Evolutionary conservation across 2,329 filamentous ascomycete genomes (phyloP), one percentile per base, ranked within the genome.

Genomic region (Penicillium rolfsii): DNA sequence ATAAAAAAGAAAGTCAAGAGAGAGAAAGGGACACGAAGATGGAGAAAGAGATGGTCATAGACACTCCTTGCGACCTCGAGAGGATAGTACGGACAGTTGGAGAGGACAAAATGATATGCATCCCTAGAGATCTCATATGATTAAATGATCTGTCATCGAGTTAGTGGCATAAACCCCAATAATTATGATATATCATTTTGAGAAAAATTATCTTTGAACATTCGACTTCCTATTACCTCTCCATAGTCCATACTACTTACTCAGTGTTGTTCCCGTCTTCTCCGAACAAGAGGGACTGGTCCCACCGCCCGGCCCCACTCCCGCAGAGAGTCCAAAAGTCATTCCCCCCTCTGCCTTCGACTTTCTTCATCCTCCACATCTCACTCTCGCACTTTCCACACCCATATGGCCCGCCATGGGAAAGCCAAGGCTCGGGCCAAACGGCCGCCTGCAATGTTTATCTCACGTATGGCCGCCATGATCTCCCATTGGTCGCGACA

Each of bases 321-420:
- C 19, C 30, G 49, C 50, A 40, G 50, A 40, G 41, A 41, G 14
- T 19, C 19, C 50, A 8, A 40, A 24, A 50, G 26, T 50, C 33
- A 33, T 8, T 33, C 7, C 30, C 19, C 22, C n/a, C 5, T 35
- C 22, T 35, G 14, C 9, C 22, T 16, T 22, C 35, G 16, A 28
- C 50, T 53, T 38, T 41, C 50, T 53, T 9, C 16, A 56, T 59
- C 43, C 36, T 50, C 38, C 24, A 40, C 28, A 53, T 45, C 35
- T 30, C 41, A 12, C 48, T 24, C 45, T 12, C 24, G 24, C 33
- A 33, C 33, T 8, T 6, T 16, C 43, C 57, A 52, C 36, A 52
- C 41, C 24, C 54, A n/a, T 50, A 66, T 71, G 70, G 70, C 68
- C 61, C 68, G 69, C 35, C 67, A 69, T 70, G 64, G 70, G 36